Conservation (phyloP, 2,329 filamentous ascomycete genomes). For the Pyrenochaeta sp. region DNA sequence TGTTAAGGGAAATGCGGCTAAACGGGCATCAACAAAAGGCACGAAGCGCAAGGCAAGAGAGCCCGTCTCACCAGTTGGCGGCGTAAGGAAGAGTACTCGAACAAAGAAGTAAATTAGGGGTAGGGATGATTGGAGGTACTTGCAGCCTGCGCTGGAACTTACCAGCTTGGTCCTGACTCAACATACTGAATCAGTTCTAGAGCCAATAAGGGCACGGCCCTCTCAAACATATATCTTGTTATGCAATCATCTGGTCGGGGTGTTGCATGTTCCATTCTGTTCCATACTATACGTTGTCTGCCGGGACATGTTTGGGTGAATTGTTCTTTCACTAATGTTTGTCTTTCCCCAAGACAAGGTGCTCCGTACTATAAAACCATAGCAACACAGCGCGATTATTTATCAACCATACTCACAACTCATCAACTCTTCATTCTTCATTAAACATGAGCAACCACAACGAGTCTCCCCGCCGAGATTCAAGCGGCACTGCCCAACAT, state of each 20-base stretch:
- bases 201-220: not conserved
- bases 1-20: not conserved
- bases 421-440: too few species aligned
- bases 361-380: not conserved
- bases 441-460: too few species aligned
- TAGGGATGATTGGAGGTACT: not conserved
- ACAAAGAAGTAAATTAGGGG: constrained; percentile 24
- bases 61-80: constrained; percentile 20
- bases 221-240: not conserved
- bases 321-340: not conserved
- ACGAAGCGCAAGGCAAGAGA: constrained; percentile 36
- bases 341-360: not conserved
- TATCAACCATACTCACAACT: not conserved
- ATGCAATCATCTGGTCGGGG: not conserved
- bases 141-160: not conserved
- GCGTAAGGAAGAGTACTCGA: constrained; percentile 37
- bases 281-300: not conserved
- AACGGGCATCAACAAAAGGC: constrained; percentile 19
- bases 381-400: not conserved
- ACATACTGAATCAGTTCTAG: not conserved
- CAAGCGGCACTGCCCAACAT: too few species aligned
- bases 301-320: not conserved
- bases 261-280: not conserved
- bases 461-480: too few species aligned
- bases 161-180: not conserved